phyloP scores from a whole-genome alignment of 768 basidiomycete genomes.

The Kwoniella bestiolae region DNA sequence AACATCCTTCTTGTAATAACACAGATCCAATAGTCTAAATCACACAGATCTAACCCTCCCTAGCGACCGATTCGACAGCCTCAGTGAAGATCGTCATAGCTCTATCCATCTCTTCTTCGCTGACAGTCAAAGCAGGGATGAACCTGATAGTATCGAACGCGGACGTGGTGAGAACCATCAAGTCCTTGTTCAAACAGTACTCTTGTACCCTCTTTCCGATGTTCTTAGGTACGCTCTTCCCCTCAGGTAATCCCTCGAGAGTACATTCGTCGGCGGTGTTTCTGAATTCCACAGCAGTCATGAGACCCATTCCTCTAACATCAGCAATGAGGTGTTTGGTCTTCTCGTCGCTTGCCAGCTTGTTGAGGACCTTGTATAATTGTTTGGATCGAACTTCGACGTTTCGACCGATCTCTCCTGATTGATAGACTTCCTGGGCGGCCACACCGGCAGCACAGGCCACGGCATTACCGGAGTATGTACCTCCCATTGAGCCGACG shows the following conservation, averaged over 20 bases:
- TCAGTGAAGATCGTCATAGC: constrained; percentile 60
- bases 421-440: constrained; percentile 73
- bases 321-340: constrained; percentile 72
- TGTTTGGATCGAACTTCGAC: constrained; percentile 75
- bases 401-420: constrained; percentile 82
- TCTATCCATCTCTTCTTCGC: constrained; percentile 71
- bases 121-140: constrained; percentile 88
- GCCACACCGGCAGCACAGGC: constrained; percentile 89
- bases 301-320: constrained; percentile 74
- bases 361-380: constrained; percentile 68
- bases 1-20: too few relatives aligned
- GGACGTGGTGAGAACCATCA: constrained; percentile 86
- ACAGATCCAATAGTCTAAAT: too few relatives aligned
- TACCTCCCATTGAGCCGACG: constrained; percentile 49
- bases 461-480: constrained; percentile 80
- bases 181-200: constrained; percentile 80
- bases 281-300: constrained; percentile 59
- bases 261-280: constrained; percentile 56
- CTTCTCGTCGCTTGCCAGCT: constrained; percentile 64
- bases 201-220: constrained; percentile 74
- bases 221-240: constrained; percentile 58
- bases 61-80: constrained; percentile 67
- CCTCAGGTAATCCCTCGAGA: constrained; percentile 22
- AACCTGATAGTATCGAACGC: constrained; percentile 68
- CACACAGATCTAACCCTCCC: constrained; percentile 33